These are phyloP conservation scores for Kwoniella shandongensis DNA, from an alignment of 768 basidiomycete species.

Conservation along the genomic window DNA sequence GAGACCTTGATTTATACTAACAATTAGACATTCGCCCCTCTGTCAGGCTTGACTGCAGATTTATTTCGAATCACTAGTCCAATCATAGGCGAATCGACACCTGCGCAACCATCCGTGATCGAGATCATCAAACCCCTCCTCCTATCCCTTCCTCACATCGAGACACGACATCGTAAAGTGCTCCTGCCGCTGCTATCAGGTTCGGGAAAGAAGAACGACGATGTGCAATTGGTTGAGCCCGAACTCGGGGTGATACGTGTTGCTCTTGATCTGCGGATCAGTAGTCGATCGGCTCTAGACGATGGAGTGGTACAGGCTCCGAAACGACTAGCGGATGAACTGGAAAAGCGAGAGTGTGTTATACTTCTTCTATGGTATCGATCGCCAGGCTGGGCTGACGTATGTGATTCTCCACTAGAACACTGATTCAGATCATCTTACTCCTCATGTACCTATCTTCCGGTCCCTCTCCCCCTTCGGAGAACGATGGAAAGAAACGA, in stretches of 20 bases:
- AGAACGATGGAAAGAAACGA: constrained; percentile 23
- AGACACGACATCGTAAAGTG: constrained; percentile 29
- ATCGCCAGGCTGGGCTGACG: not conserved
- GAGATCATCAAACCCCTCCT: constrained; percentile 15
- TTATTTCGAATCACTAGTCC: constrained; percentile 4
- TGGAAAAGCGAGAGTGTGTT: constrained; percentile 48
- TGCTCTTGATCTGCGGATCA: constrained; percentile 22
- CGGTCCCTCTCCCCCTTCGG: no score
- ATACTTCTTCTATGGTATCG: not conserved
- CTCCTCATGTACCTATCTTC: constrained; percentile 23
- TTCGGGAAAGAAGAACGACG: not conserved
- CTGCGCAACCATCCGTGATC: not conserved
- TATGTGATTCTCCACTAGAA: constrained; percentile 12
- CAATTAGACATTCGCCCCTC: constrained; percentile 21
- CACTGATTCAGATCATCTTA: constrained; percentile 41
- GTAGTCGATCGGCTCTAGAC: constrained; percentile 24
- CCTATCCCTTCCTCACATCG: constrained; percentile 33
- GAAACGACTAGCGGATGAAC: constrained; percentile 38
- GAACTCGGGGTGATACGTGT: constrained; percentile 8
- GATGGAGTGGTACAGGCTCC: constrained; percentile 14
- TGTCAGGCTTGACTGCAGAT: constrained; percentile 24
- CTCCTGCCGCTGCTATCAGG: constrained; percentile 20
- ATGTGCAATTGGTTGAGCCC: not conserved
- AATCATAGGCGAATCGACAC: not conserved
- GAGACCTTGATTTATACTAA: not conserved